Base-by-base conservation (phyloP, 352 stramenopile genomes). In the Thraustochytrium striatum region DNA sequence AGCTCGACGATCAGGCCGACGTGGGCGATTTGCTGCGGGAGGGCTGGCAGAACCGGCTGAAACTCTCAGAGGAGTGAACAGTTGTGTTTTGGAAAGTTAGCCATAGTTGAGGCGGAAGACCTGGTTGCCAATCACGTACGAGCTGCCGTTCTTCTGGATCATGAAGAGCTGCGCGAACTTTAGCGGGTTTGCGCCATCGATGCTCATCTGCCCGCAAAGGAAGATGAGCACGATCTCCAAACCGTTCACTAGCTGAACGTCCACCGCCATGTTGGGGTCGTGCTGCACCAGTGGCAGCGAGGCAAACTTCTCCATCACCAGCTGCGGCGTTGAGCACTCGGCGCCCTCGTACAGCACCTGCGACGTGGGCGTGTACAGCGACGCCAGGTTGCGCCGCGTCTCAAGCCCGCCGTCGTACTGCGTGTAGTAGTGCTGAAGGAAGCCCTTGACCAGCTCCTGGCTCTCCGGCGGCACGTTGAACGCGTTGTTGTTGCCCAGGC, bases 61-160 rank as follows among this genome's bases (percentile, higher is more conserved):
- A n/a, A n/a, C n/a, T n/a, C n/a, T n/a, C n/a, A n/a, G n/a, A n/a
- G n/a, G n/a, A n/a, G n/a, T n/a, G n/a, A n/a, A n/a, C n/a, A n/a
- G n/a, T n/a, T n/a, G n/a, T n/a, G n/a, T n/a, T n/a, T n/a, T n/a
- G n/a, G n/a, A 55, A 69, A 16, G 11, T 70, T 43, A 75, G 32
- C 65, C 65, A 43, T 75, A 75, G 65, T 75, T 75, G 19, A 75
- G 65, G 25, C 52, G 44, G 50, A 75, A 75, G 32, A 75, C 65
- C 65, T 75, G 65, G 65, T 75, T 75, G 44, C 65, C 65, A n/a
- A 75, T 75, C 8, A 70, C 32, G 30, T 75, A 75, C 13, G 44
- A 58, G 13, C 19, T 43, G 32, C 47, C 47, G n/a, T 21, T 8
- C 65, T 75, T 75, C 61, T 75, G 65, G 19, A 75, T 19, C 28